Conservation (phyloP, 805 yeast species). For the Ascoidea asiatica region DNA sequence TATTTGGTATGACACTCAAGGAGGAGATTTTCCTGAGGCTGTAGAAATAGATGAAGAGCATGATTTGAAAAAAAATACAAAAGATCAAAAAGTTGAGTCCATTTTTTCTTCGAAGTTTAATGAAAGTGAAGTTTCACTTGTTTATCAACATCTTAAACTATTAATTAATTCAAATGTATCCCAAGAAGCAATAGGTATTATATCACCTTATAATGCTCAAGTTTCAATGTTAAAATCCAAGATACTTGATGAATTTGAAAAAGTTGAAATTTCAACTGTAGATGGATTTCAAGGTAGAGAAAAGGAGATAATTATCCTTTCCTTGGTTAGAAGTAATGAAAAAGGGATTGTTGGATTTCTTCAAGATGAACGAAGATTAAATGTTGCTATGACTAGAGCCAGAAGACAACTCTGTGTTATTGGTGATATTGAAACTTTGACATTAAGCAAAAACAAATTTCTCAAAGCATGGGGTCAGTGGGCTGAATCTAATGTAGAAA, state of each 20-base stretch:
- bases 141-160: constrained; percentile 36
- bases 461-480: constrained; percentile 54
- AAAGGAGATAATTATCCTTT: constrained; percentile 70
- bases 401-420: constrained; percentile 72
- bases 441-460: constrained; percentile 27
- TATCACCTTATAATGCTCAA: constrained; percentile 87
- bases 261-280: constrained; percentile 72
- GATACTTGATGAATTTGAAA: constrained; percentile 23
- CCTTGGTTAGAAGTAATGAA: constrained; percentile 74
- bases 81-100: constrained; percentile 3
- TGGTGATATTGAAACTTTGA: constrained; percentile 72
- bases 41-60: constrained; percentile 17
- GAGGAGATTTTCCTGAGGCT: constrained; percentile 66
- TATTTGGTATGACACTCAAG: constrained; percentile 89
- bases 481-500: constrained; percentile 54
- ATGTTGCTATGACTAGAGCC: constrained; percentile 90
- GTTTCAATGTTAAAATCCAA: constrained; percentile 43
- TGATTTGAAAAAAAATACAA: constrained; percentile 9
- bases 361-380: constrained; percentile 63
- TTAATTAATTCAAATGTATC: constrained; percentile 40
- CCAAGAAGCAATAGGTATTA: constrained; percentile 58
- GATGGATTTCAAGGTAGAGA: constrained; percentile 98
- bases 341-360: constrained; percentile 67
- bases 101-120: constrained; percentile 51
- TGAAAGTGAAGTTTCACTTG: constrained; percentile 61